Evolutionary conservation across 441 rosid species (phyloP).

Genomic region (Mallotus repandus): DNA sequence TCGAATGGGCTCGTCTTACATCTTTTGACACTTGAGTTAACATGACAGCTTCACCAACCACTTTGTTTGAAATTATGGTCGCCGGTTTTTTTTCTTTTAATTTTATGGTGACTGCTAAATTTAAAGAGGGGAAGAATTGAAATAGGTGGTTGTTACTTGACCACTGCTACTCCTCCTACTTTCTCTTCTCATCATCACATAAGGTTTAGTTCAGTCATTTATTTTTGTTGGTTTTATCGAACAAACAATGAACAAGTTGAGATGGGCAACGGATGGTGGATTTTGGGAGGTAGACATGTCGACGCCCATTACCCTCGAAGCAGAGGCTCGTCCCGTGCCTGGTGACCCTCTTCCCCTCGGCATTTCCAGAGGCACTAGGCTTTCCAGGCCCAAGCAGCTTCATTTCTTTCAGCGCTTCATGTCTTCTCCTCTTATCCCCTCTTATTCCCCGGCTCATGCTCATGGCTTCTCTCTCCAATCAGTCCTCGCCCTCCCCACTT

Average conservation of each 20-base stretch:
- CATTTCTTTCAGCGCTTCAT: constrained; percentile 95
- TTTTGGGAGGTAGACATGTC: constrained; percentile 81
- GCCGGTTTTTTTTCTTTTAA: no score
- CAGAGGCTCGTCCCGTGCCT: constrained; percentile 63
- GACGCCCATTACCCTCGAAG: constrained; percentile 72
- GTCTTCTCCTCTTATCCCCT: constrained; percentile 65
- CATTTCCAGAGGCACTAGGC: constrained; percentile 64
- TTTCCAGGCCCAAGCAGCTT: constrained; percentile 70
- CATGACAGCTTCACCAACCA: no score
- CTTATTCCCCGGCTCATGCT: constrained; percentile 41
- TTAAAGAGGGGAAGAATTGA: no score
- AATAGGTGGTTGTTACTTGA: no score
- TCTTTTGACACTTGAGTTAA: no score
- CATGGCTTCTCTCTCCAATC: constrained; percentile 64
- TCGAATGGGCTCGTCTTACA: no score
- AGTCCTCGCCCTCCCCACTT: constrained; percentile 52
- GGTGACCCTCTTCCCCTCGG: constrained; percentile 69
- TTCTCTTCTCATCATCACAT: no score
- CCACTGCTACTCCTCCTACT: no score
- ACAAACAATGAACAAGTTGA: constrained; percentile 55
- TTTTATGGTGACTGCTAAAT: no score
- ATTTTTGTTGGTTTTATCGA: background rate
- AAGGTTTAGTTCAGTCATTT: no score
- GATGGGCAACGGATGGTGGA: constrained; percentile 78
- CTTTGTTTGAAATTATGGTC: no score